Evolutionary conservation across 163 green algal species (phyloP).

Genomic region (Trebouxiophyceae sp.): DNA sequence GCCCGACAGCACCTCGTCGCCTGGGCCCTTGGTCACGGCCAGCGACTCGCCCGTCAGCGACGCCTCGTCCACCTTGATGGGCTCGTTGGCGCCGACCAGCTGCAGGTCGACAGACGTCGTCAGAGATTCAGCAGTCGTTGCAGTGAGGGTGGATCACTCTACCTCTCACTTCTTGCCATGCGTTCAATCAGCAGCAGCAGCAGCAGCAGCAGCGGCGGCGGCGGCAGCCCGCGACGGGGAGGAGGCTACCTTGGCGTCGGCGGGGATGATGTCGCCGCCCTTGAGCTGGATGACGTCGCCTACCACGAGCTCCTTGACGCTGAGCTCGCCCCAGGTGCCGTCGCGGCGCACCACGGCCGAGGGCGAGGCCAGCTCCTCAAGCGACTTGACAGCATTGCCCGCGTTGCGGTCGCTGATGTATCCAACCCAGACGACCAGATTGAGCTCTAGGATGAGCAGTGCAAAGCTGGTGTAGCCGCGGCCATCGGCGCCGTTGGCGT

Average conservation of each 20-base stretch:
- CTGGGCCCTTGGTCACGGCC: slow-evolving; percentile 12
- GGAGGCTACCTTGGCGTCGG: slow-evolving; percentile 22
- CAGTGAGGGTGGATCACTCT: no score
- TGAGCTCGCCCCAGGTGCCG: slow-evolving; percentile 26
- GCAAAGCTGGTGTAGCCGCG: slow-evolving; percentile 25
- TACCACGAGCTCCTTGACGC: slow-evolving; percentile 41
- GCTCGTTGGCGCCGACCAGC: slow-evolving; percentile 21
- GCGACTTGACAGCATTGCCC: slow-evolving; percentile 38
- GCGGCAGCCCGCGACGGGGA: no score
- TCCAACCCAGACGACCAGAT: slow-evolving; percentile 20
- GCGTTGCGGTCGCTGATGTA: slow-evolving; percentile 34
- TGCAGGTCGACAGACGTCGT: no score
- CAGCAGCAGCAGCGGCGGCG: no score
- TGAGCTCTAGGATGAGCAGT: slow-evolving; percentile 25
- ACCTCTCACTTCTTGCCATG: no score
- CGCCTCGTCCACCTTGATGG: slow-evolving; percentile 43
- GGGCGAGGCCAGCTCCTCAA: slow-evolving; percentile 33
- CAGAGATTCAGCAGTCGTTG: no score
- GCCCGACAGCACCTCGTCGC: slow-evolving; percentile 18
- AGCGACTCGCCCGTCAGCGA: slow-evolving; percentile 45
- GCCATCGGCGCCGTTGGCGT: slow-evolving; percentile 16
- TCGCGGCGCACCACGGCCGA: slow-evolving; percentile 36
- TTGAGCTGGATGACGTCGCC: slow-evolving; percentile 44
- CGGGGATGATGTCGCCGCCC: slow-evolving; percentile 42
- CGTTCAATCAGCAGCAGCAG: no score